Evolutionary conservation across 495 filamentous ascomycete genomes (phyloP), one percentile per base, ranked within the genome.

Genomic region (Polyplosphaeria fusca): DNA sequence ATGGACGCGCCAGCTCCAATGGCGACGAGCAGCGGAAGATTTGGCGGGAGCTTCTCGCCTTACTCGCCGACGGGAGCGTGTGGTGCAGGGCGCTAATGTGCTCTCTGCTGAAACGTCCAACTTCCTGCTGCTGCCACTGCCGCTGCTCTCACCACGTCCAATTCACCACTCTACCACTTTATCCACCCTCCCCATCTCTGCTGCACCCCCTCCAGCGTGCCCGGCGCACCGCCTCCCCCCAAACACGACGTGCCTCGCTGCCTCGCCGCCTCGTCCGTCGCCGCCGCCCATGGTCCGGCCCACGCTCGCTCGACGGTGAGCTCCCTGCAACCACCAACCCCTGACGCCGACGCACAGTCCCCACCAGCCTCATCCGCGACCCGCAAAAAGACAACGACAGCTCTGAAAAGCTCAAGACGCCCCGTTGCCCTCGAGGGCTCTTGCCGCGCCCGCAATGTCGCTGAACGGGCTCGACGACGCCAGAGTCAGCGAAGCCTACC

Each of bases 401-500:
- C 25, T 16, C 52, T 5, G n/a, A 26, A 22, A 14, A 14, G 60
- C 11, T 20, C 45, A 50, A 5, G 28, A 38, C 25, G 30, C 7
- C 7, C 30, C 7, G 30, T 14, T 35, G 30, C 7, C 37, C 48
- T 11, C 18, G 18, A 27, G 5, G 11, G 19, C 28, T 37, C 2
- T 22, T 14, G 27, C 18, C 38, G 52, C 46, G 24, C 18, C 26
- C 54, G 48, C 58, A 20, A 98, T 98, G 93, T 97, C 93, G 79
- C 79, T 98, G 74, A 96, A 97, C 86, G 93, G 93, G 61, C 78
- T 98, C 76, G 93, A 97, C 76, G 80, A 82, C 76, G 76, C 81
- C 63, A 79, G 80, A 61, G 78, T 98, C 67, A 79, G 82, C 71
- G 90, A 92, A 71, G 91, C 91, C 61, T 86, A 95, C 75, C 87